These are phyloP conservation scores for Metschnikowia drakensbergensis DNA, from an alignment of 805 yeast genomes.

Conservation along the genomic window DNA sequence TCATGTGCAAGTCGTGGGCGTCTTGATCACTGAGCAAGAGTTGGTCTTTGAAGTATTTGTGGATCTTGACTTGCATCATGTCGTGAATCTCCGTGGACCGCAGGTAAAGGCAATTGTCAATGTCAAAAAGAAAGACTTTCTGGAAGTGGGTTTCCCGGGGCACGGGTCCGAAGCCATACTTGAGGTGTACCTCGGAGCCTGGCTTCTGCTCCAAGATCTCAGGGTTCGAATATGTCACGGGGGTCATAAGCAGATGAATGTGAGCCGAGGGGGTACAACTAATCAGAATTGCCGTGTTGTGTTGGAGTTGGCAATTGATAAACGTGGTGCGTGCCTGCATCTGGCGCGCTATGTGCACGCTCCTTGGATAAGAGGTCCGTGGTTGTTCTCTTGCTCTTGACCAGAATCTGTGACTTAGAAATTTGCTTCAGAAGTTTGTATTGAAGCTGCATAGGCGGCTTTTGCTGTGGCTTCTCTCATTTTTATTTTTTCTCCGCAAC, in stretches of 20 bases:
- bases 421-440: too few relatives aligned
- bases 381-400: background rate
- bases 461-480: too few relatives aligned
- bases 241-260: slow-evolving; percentile 7
- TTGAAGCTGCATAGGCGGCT: too few relatives aligned
- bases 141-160: slow-evolving; percentile 13
- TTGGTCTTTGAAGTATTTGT: slow-evolving; percentile 67
- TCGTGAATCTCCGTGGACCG: slow-evolving; percentile 75
- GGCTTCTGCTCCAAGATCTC: slow-evolving; percentile 12
- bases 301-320: background rate
- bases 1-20: slow-evolving; percentile 66
- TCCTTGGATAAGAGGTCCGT: too few relatives aligned
- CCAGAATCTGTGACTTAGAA: background rate
- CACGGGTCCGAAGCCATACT: slow-evolving; percentile 20
- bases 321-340: slow-evolving; percentile 1
- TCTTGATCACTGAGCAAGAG: slow-evolving; percentile 63
- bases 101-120: slow-evolving; percentile 86
- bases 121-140: slow-evolving; percentile 74
- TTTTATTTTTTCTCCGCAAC: too few relatives aligned
- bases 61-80: slow-evolving; percentile 83
- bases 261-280: too few relatives aligned
- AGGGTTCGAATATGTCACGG: slow-evolving; percentile 14
- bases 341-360: background rate
- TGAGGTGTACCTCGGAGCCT: slow-evolving; percentile 15
- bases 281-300: background rate